These are phyloP conservation scores for Trypanosoma scelopori DNA, from an alignment of 208 protist genomes.

Conservation along the genomic window DNA sequence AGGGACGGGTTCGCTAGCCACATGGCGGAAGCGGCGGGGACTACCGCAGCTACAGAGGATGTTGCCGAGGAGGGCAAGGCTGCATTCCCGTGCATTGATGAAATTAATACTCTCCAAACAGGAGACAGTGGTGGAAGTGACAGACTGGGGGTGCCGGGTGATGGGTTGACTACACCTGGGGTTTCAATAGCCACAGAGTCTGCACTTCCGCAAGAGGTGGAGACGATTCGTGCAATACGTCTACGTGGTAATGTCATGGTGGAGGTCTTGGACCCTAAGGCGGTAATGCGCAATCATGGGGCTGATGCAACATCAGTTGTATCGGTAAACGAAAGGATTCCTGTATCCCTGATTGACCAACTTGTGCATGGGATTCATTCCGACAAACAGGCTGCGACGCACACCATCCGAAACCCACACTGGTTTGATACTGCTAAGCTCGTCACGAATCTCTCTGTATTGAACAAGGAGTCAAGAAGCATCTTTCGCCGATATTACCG, in stretches of 20 bases:
- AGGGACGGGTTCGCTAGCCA: slow-evolving; percentile 30
- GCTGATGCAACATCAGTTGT: neutral
- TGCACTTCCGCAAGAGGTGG: slow-evolving; percentile 20
- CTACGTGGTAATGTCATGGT: neutral
- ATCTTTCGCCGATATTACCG: slow-evolving; percentile 57
- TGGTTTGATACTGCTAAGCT: slow-evolving; percentile 51
- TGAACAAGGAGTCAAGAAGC: slow-evolving; percentile 47
- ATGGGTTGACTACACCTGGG: no score
- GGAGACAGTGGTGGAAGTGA: neutral
- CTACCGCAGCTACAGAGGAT: neutral
- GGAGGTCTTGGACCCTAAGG: slow-evolving; percentile 20
- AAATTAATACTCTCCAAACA: neutral
- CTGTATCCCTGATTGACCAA: slow-evolving; percentile 3
- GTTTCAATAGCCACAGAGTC: slow-evolving; percentile 12
- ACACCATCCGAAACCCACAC: slow-evolving; percentile 26
- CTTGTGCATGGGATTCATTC: slow-evolving; percentile 4
- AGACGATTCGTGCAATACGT: slow-evolving; percentile 9
- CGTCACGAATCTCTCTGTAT: slow-evolving; percentile 64
- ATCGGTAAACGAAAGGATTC: neutral
- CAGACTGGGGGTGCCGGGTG: no score
- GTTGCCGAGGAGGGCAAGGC: neutral
- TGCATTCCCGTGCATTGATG: neutral
- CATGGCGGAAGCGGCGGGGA: slow-evolving; percentile 10
- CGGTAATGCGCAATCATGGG: neutral
- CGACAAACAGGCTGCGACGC: neutral